Evolutionary conservation across 1,284 basidiomycete species (phyloP).

Genomic region (Fomitopsis betulina): DNA sequence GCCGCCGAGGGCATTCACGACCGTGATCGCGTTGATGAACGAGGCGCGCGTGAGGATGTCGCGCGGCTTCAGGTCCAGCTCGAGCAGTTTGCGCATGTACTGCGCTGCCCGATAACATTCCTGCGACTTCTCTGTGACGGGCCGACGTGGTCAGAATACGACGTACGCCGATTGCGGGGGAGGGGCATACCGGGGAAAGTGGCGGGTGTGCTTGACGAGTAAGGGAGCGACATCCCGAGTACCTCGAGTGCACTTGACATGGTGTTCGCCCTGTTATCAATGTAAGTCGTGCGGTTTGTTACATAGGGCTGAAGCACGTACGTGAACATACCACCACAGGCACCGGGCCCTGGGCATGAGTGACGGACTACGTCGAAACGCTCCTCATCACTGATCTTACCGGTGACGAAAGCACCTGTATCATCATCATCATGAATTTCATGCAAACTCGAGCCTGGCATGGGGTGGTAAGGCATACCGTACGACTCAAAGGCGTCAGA

Average conservation of each 20-base stretch:
- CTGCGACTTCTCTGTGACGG: slow-evolving; percentile 64
- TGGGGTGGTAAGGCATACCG: slow-evolving; percentile 35
- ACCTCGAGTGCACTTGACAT: slow-evolving; percentile 91
- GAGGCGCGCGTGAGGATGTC: slow-evolving; percentile 91
- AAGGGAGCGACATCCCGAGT: slow-evolving; percentile 88
- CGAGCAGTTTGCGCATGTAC: slow-evolving; percentile 80
- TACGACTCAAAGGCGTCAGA: slow-evolving; percentile 82
- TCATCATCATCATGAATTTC: background rate
- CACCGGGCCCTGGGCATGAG: slow-evolving; percentile 71
- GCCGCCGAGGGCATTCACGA: slow-evolving; percentile 83
- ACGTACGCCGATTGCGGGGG: background rate
- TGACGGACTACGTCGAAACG: slow-evolving; percentile 78
- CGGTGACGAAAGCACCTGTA: slow-evolving; percentile 66
- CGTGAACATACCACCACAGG: slow-evolving; percentile 84
- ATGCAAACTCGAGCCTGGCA: background rate
- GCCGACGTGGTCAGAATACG: background rate
- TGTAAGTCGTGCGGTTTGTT: background rate
- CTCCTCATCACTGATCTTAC: slow-evolving; percentile 74
- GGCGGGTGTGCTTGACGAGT: slow-evolving; percentile 84
- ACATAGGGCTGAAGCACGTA: slow-evolving; percentile 24
- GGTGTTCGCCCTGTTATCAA: slow-evolving; percentile 63
- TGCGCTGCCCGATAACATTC: slow-evolving; percentile 84
- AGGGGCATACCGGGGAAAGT: slow-evolving; percentile 54
- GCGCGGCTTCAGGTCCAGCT: slow-evolving; percentile 83
- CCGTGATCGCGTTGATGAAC: slow-evolving; percentile 88